phyloP scores from a whole-genome alignment of 106 monocot genomes.

The Dendrobium huoshanense region DNA sequence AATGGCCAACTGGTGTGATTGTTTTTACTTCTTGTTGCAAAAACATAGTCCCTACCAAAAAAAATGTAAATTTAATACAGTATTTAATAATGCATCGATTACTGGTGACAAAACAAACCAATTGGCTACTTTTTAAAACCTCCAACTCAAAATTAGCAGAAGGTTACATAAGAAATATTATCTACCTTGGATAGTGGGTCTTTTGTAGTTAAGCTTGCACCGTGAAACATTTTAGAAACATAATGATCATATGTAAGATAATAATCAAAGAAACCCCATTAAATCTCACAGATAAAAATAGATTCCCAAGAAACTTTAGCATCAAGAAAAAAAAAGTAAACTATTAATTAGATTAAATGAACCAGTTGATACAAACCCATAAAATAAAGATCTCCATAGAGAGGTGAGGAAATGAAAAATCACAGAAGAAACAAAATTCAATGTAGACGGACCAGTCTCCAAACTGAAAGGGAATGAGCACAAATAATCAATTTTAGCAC shows the following conservation, averaged over 20 bases:
- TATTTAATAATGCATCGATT: neutral
- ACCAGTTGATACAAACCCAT: neutral
- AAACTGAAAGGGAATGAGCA: no score
- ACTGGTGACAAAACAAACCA: neutral
- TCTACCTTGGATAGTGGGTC: neutral
- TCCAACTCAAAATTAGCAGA: neutral
- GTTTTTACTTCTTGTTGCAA: conserved; percentile 56
- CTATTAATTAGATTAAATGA: neutral
- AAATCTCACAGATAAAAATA: neutral
- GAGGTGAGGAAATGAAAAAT: neutral
- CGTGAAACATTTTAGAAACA: neutral
- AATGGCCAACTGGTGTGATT: conserved; percentile 71
- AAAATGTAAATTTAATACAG: neutral
- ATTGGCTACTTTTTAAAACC: conserved; percentile 2
- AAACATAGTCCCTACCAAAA: conserved; percentile 65
- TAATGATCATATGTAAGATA: neutral
- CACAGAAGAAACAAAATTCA: neutral
- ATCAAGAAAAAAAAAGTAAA: neutral
- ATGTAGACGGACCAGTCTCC: no score
- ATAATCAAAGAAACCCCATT: neutral
- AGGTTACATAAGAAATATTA: neutral
- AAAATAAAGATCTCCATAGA: neutral
- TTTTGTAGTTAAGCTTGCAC: neutral
- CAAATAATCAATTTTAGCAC: no score
- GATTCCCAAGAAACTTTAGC: neutral